Percentiles rank a stretch among this genome's conserved stretches.
Evolutionary conservation across 129 eudicot genomes (phyloP).

Genomic region (Arctium minus): DNA sequence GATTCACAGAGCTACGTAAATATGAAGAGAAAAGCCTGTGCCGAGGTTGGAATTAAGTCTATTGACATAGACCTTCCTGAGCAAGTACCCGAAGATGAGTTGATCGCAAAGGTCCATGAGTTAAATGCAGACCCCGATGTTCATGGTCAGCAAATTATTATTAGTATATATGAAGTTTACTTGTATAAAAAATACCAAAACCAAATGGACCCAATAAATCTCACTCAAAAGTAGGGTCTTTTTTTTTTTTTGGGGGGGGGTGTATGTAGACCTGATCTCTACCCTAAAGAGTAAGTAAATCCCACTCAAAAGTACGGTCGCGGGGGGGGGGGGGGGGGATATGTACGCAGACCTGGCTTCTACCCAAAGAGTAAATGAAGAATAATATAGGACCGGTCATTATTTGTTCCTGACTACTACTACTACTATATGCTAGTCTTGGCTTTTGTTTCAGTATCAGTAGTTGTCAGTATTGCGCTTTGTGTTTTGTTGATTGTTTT

Average conservation of each 20-base stretch:
- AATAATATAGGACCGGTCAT: neutral
- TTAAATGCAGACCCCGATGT: slow-evolving; percentile 76
- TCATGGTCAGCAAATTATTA: slow-evolving; percentile 57
- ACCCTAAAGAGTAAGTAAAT: neutral
- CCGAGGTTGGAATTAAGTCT: slow-evolving; percentile 83
- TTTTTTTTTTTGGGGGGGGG: neutral
- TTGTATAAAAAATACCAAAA: neutral
- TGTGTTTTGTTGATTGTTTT: too few relatives aligned
- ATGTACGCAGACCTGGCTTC: too few relatives aligned
- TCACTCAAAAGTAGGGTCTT: neutral
- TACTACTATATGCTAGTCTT: too few relatives aligned
- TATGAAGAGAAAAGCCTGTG: slow-evolving; percentile 94
- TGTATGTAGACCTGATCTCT: neutral
- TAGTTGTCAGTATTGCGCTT: too few relatives aligned
- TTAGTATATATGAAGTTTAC: neutral
- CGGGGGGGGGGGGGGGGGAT: too few relatives aligned
- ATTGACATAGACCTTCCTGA: slow-evolving; percentile 73
- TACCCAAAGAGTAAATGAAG: neutral
- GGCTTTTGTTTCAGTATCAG: too few relatives aligned
- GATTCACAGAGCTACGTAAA: slow-evolving; percentile 93
- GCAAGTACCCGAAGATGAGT: slow-evolving; percentile 71
- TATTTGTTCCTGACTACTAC: too few relatives aligned
- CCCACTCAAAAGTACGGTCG: too few relatives aligned
- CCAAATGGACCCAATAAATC: neutral
- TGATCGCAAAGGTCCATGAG: slow-evolving; percentile 85